Percentiles rank a stretch among this genome's conserved stretches.
Conservation (phyloP, 2,329 filamentous ascomycete genomes). For the Aspergillus cejpii region DNA sequence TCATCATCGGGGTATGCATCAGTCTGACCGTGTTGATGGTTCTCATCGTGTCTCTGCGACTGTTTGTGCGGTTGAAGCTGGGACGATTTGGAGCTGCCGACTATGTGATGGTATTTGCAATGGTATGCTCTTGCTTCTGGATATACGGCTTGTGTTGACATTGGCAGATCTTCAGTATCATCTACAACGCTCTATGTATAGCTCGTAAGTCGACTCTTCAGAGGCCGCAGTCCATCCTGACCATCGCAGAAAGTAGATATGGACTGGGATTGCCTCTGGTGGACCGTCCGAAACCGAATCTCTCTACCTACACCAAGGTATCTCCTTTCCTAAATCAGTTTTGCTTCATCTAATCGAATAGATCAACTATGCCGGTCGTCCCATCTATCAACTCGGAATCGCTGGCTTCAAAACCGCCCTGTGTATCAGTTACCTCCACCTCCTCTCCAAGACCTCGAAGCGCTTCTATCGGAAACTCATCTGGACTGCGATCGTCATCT, state of each 20-base stretch:
- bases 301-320: constrained; percentile 42
- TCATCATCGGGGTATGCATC: constrained; percentile 47
- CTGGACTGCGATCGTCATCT: constrained; percentile 40
- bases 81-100: constrained; percentile 47
- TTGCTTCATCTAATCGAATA: constrained; percentile 12
- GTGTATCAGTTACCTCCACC: constrained; percentile 48
- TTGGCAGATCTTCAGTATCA: constrained; percentile 41
- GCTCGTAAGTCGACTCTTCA: constrained; percentile 35
- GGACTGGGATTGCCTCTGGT: constrained; percentile 47
- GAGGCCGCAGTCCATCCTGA: constrained; percentile 4
- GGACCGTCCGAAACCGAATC: constrained; percentile 41
- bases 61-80: constrained; percentile 40
- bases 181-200: constrained; percentile 48
- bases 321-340: neutral
- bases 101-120: constrained; percentile 36
- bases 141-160: constrained; percentile 19
- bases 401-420: constrained; percentile 53
- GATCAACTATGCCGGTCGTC: constrained; percentile 50
- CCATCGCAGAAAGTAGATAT: constrained; percentile 46
- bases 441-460: constrained; percentile 47
- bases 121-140: constrained; percentile 18
- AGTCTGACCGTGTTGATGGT: constrained; percentile 42
- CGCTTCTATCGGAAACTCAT: constrained; percentile 42
- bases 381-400: constrained; percentile 51
- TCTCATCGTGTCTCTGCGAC: constrained; percentile 37